Percentiles rank a stretch among this genome's conserved stretches.
Conservation (phyloP, 2,329 filamentous ascomycete genomes). For the Akanthomyces uredinophilus region DNA sequence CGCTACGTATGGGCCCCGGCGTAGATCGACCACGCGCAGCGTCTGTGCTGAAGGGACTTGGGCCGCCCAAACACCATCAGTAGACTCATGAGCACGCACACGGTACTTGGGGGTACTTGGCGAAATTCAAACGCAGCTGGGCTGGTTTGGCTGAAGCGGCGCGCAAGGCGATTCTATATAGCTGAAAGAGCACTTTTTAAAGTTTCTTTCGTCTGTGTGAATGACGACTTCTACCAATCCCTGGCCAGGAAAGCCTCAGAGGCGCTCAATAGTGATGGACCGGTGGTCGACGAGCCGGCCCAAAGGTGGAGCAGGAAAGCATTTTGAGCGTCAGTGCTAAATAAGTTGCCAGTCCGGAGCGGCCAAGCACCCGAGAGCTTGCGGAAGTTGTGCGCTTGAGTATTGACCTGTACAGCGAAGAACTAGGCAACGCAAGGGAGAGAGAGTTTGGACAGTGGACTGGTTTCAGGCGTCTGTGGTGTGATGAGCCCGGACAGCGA, state of each 20-base stretch:
- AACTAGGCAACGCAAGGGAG: neutral
- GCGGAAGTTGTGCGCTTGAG: neutral
- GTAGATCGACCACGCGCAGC: slow-evolving; percentile 2
- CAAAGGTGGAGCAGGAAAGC: neutral
- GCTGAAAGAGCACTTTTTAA: neutral
- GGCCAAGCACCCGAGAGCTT: neutral
- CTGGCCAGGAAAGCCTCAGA: neutral
- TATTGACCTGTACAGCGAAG: neutral
- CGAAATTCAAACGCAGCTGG: neutral
- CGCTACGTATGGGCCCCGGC: neutral
- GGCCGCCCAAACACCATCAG: neutral
- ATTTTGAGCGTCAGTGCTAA: slow-evolving; percentile 3
- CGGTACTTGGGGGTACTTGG: neutral
- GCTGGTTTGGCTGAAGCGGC: neutral
- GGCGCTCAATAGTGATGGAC: neutral
- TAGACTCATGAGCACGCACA: neutral
- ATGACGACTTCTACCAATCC: neutral
- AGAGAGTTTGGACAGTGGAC: slow-evolving; percentile 8
- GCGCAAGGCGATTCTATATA: neutral
- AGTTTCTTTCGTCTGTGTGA: slow-evolving; percentile 1
- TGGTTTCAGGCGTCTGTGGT: slow-evolving; percentile 6
- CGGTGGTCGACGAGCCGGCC: neutral
- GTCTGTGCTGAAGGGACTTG: slow-evolving; percentile 8
- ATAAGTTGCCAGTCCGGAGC: neutral
- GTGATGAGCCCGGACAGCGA: neutral